Conservation (phyloP, 305 asterid species). For the Fraxinus nigra region DNA sequence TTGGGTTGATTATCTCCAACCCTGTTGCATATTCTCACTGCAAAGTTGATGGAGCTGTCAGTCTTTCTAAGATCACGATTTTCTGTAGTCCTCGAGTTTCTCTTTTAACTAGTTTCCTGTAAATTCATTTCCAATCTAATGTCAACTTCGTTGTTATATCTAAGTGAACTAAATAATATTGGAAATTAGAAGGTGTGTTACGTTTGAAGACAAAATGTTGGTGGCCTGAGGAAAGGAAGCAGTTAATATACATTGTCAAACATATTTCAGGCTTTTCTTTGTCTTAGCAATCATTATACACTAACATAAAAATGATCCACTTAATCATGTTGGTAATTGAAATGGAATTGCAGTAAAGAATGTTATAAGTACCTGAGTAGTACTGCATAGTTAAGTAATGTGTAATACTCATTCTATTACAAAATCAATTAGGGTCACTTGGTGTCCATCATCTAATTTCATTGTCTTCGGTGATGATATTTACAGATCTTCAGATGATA, state of each 20-base stretch:
- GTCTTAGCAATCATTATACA: neutral
- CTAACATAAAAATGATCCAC: neutral
- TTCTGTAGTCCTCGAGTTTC: neutral
- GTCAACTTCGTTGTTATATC: neutral
- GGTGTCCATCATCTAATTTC: conserved; percentile 3
- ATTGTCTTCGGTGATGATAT: neutral
- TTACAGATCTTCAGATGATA: neutral
- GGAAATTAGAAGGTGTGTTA: neutral
- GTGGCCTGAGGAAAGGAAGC: neutral
- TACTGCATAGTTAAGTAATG: neutral
- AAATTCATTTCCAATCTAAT: neutral
- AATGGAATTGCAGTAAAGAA: neutral
- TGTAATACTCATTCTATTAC: neutral
- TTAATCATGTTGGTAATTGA: neutral
- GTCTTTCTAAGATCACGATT: neutral
- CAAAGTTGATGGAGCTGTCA: neutral
- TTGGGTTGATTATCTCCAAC: neutral
- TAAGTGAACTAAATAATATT: neutral
- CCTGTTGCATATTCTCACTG: neutral
- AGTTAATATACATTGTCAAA: neutral
- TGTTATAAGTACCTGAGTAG: neutral
- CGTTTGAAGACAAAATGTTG: neutral
- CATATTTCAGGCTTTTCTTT: neutral
- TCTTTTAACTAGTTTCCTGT: neutral
- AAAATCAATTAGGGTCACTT: conserved; percentile 16